Conservation (phyloP, 2,329 filamentous ascomycete genomes). For the Monosporascus sp. region DNA sequence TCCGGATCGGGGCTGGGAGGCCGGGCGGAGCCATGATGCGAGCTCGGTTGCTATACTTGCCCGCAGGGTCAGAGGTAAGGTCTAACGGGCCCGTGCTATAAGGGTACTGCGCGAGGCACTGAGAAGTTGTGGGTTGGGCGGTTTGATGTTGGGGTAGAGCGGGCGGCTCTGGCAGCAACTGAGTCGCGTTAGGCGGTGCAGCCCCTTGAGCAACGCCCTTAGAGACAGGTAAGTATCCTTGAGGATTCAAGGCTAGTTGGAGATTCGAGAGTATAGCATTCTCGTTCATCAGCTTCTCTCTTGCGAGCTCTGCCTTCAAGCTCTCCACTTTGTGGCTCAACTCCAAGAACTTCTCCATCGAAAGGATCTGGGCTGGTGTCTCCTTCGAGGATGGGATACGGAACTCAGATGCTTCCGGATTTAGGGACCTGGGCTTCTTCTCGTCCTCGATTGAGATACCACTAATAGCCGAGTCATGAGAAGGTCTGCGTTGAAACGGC, state of each 20-base stretch:
- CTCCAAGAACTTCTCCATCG: background rate
- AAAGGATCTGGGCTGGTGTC: background rate
- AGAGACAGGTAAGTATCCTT: background rate
- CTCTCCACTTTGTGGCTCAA: background rate
- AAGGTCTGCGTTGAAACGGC: background rate
- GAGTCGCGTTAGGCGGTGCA: background rate
- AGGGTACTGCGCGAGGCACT: background rate
- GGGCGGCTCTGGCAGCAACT: background rate
- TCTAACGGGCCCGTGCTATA: background rate
- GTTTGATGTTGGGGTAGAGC: background rate
- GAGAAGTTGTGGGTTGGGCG: background rate
- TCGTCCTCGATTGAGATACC: conserved; percentile 5
- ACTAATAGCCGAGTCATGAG: conserved; percentile 13
- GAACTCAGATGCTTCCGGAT: conserved; percentile 23
- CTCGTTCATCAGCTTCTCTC: background rate
- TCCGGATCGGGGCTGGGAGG: background rate
- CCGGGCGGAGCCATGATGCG: background rate
- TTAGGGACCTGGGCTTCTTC: conserved; percentile 13
- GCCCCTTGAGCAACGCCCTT: too few relatives aligned
- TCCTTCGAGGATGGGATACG: background rate
- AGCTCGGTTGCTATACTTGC: background rate
- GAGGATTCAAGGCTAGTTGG: background rate
- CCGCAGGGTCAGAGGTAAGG: background rate
- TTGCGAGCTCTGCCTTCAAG: background rate
- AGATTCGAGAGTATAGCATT: background rate